These are phyloP conservation scores for Mercurialis annua DNA, from an alignment of 345 rosid species.

Conservation along the genomic window DNA sequence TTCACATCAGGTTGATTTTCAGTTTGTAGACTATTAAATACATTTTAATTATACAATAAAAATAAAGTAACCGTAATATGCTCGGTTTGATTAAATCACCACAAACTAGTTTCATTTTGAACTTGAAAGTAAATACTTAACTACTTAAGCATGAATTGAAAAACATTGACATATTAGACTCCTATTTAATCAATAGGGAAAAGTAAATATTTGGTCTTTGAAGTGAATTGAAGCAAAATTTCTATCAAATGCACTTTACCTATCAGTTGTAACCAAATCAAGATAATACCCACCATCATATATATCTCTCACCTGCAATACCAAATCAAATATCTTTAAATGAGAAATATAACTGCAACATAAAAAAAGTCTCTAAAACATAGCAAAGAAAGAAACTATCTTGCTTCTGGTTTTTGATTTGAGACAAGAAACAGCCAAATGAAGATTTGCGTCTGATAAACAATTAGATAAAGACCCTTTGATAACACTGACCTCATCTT, in stretches of 20 bases:
- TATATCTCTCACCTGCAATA: slow-evolving; percentile 80
- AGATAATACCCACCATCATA: slow-evolving; percentile 85
- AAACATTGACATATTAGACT: not conserved
- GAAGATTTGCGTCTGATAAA: slow-evolving; percentile 75
- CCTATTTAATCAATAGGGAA: not conserved
- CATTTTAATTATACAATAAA: too few species aligned
- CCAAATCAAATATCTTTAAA: not conserved
- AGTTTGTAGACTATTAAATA: too few species aligned
- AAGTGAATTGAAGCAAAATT: slow-evolving; percentile 91
- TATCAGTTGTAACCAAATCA: slow-evolving; percentile 80
- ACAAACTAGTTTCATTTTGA: slow-evolving; percentile 84
- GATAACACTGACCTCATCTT: slow-evolving; percentile 55
- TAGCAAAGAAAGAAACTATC: slow-evolving; percentile 33
- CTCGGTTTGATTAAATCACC: slow-evolving; percentile 83
- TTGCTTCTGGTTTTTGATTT: slow-evolving; percentile 80
- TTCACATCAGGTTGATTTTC: too few species aligned
- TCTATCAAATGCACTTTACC: slow-evolving; percentile 92
- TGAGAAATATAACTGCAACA: not conserved
- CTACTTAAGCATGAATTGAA: not conserved
- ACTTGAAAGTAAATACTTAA: slow-evolving; percentile 48
- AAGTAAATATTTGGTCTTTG: slow-evolving; percentile 66
- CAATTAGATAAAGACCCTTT: slow-evolving; percentile 56
- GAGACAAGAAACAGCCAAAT: slow-evolving; percentile 72
- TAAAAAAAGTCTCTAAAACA: not conserved
- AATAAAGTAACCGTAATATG: too few species aligned